phyloP scores from a whole-genome alignment of 2,329 filamentous ascomycete genomes.

The Aspergillus luchuensis region DNA sequence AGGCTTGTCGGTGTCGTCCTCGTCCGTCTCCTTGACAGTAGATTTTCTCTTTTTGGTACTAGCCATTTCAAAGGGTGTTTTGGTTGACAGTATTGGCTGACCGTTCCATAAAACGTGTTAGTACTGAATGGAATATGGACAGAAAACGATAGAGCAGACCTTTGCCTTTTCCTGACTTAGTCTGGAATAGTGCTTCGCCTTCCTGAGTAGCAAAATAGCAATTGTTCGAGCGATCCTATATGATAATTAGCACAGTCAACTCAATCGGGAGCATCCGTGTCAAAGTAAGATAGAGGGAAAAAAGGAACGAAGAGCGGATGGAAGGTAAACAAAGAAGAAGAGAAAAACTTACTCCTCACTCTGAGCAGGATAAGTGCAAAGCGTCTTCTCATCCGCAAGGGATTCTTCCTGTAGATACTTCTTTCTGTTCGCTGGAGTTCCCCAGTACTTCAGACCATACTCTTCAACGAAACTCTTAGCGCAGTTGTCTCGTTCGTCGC shows the following conservation, averaged over 20 bases:
- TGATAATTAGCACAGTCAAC: neutral
- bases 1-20: neutral
- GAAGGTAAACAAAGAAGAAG: neutral
- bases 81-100: too few relatives aligned
- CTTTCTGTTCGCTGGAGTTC: slow-evolving; percentile 16
- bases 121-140: too few relatives aligned
- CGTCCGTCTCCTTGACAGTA: neutral
- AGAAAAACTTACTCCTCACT: slow-evolving; percentile 22
- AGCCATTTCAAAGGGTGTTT: neutral
- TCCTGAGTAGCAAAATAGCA: slow-evolving; percentile 22
- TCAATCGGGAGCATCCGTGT: neutral
- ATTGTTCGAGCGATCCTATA: slow-evolving; percentile 19
- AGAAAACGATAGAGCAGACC: neutral
- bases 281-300: neutral
- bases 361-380: slow-evolving; percentile 22
- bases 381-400: slow-evolving; percentile 12
- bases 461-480: slow-evolving; percentile 22
- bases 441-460: slow-evolving; percentile 27
- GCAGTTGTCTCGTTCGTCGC: slow-evolving; percentile 11
- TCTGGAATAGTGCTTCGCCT: slow-evolving; percentile 14
- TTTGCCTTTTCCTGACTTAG: neutral
- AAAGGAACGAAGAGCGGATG: neutral
- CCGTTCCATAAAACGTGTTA: neutral
- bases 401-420: slow-evolving; percentile 25
- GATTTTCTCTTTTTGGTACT: neutral